Evolutionary conservation across 306 rosid genomes (phyloP), one percentile per base, ranked within the genome.

Genomic region (Abrus precatorius): DNA sequence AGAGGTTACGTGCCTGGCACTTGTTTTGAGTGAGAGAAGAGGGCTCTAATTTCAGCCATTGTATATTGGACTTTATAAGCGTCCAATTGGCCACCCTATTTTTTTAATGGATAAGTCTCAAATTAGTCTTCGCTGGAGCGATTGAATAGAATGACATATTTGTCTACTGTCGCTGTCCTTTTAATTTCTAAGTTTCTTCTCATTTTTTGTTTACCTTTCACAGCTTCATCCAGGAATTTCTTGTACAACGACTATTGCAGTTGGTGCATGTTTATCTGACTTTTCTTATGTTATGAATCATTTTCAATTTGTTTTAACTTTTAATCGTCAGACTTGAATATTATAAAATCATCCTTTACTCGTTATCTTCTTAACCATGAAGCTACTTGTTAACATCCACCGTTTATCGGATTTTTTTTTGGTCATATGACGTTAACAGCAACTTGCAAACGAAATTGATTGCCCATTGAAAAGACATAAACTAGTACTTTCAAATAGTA

Each of bases 1-100:
- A 29, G 57, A 33, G 79, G 20, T 75, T 75, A 60, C 69, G 59
- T 60, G 79, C 59, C 1, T 30, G 8, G 54, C 56, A 59, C 79
- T 74, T 43, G 12, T 40, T 74, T 74, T 20, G 56, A 52, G 13
- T 52, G 6, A 52, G 27, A 2, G 4, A 6, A 13, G 56, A 52
- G 7, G 6, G 4, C 13, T 47, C 13, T 47, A 9, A 2, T 36
- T 36, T 36, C 40, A 36, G 4, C 4, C 40, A 36, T 36, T 36
- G 40, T 4, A 36, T 36, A 2, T 36, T 36, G 2, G 3, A 36
- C 2, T 36, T 36, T 36, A 36, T 36, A 2, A 36, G 40, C 40
- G 40, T 36, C 40, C 52, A 47, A 47, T 10, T 10, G 12, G 2
- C 52, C 52, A 47, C 3, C 52, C 4, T 47, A 9, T 9, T 52